Percentiles rank a stretch among this genome's conserved stretches.
These are phyloP conservation scores for Chimonanthus salicifolius DNA, from an alignment of 164 flowering plant species.

Conservation along the genomic window DNA sequence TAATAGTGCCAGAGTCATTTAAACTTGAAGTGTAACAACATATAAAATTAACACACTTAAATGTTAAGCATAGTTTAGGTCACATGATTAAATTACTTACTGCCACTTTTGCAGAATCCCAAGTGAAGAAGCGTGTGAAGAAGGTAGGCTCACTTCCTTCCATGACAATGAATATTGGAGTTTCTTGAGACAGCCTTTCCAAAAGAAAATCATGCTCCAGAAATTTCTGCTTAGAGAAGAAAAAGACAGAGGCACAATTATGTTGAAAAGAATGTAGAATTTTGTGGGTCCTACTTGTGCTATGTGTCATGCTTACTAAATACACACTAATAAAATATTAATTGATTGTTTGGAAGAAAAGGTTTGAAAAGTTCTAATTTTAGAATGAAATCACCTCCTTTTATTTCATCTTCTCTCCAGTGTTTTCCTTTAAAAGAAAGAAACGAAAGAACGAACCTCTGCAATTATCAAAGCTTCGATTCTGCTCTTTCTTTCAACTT, in stretches of 20 bases:
- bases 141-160: slow-evolving; percentile 91
- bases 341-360: no score
- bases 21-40: not conserved
- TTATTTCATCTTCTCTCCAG: not conserved
- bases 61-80: not conserved
- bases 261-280: no score
- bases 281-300: no score
- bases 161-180: slow-evolving; percentile 66
- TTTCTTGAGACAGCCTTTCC: slow-evolving; percentile 62
- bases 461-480: slow-evolving; percentile 73
- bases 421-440: no score
- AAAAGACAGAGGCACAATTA: not conserved
- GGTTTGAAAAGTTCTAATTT: no score
- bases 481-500: slow-evolving; percentile 60
- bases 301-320: no score
- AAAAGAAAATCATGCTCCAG: slow-evolving; percentile 77
- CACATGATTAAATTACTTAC: slow-evolving; percentile 37
- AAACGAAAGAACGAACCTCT: slow-evolving; percentile 46
- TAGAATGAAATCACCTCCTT: not conserved
- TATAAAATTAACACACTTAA: not conserved
- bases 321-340: no score
- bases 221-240: slow-evolving; percentile 57
- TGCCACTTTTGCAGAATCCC: slow-evolving; percentile 85
- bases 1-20: not conserved
- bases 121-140: slow-evolving; percentile 87